A percentile compares a stretch with the other conserved stretches of the same genome.
These are phyloP conservation scores for Lasiosphaeriaceae sp. DNA, from an alignment of 495 filamentous ascomycete genomes.

Conservation along the genomic window DNA sequence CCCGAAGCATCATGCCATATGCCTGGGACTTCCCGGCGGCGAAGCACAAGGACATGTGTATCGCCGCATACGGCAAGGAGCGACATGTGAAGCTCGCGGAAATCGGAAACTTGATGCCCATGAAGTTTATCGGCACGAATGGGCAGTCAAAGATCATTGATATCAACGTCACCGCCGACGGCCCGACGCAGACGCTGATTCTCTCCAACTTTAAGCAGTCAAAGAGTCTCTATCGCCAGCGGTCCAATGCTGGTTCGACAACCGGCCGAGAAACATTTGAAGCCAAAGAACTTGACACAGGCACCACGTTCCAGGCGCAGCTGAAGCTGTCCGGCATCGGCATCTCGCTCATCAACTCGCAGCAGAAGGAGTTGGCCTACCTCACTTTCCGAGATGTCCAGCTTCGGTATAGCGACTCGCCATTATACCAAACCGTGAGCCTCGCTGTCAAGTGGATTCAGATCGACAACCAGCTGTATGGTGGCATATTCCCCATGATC, in stretches of 20 bases:
- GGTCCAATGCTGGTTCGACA: slow-evolving; percentile 54
- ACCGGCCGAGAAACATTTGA: slow-evolving; percentile 69
- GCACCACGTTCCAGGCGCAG: slow-evolving; percentile 82
- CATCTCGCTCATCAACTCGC: slow-evolving; percentile 87
- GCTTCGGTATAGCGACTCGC: slow-evolving; percentile 87
- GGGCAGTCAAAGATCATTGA: slow-evolving; percentile 78
- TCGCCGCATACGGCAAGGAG: slow-evolving; percentile 74
- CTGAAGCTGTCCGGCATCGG: slow-evolving; percentile 86
- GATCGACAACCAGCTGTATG: slow-evolving; percentile 98
- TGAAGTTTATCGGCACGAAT: slow-evolving; percentile 64
- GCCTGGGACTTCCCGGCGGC: slow-evolving; percentile 98
- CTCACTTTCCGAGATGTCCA: slow-evolving; percentile 91
- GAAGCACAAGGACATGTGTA: slow-evolving; percentile 88
- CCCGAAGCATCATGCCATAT: slow-evolving; percentile 97
- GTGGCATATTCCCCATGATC: slow-evolving; percentile 95
- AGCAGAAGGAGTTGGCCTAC: slow-evolving; percentile 88
- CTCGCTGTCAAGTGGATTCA: slow-evolving; percentile 96
- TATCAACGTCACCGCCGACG: slow-evolving; percentile 90
- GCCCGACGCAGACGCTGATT: slow-evolving; percentile 89
- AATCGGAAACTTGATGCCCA: slow-evolving; percentile 89
- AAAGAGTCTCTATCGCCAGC: slow-evolving; percentile 92
- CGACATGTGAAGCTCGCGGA: slow-evolving; percentile 90
- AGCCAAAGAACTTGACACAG: slow-evolving; percentile 83
- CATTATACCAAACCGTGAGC: slow-evolving; percentile 83
- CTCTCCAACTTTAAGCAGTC: slow-evolving; percentile 92